Base-by-base conservation (phyloP, 306 rosid species). In the Abrus precatorius region DNA sequence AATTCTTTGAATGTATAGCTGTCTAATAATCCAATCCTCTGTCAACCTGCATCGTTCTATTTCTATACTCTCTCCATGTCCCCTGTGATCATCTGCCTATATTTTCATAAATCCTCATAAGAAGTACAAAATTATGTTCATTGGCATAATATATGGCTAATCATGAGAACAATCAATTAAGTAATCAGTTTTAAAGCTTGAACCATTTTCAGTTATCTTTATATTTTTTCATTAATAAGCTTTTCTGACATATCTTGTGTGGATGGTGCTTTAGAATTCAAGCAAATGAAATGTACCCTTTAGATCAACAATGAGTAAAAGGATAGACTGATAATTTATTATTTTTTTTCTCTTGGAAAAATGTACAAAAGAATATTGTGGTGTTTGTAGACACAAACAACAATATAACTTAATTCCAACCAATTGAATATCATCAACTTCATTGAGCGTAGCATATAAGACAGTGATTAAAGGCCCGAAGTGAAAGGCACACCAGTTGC, bases 401-500 rank as follows among this genome's bases (percentile, higher is more conserved):
- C 53, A 74, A 14, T 52, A 73, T 32, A 68, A 62, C 41, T 65
- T 66, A 77, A 60, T 72, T 74, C 10, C 10, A 77, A 67, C 11
- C n/a, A 68, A 80, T 76, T 40, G 3, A 45, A 55, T 62, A 14
- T 4, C 32, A 77, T 61, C 0, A 4, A 59, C 6, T 29, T 11
- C 48, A 74, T n/a, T 28, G 55, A 55, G n/a, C 13, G 2, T 0
- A 30, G 29, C 27, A 73, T 13, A 53, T 4, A 1, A 40, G 36
- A 20, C 10, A 41, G 60, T 6, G 7, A 45, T 86, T 85, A 94
- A 7, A 95, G 83, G 27, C 92, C 95, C 10, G 86, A 44, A 5
- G 80, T 81, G 79, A 89, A 95, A 1, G 97, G 99, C 59, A 95
- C 92, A 3, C 97, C 97, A 12, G 99, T 83, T 65, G 87, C 65